Base-by-base conservation (phyloP, 1,284 basidiomycete genomes). In the Cutaneotrichosporon mucoides region DNA sequence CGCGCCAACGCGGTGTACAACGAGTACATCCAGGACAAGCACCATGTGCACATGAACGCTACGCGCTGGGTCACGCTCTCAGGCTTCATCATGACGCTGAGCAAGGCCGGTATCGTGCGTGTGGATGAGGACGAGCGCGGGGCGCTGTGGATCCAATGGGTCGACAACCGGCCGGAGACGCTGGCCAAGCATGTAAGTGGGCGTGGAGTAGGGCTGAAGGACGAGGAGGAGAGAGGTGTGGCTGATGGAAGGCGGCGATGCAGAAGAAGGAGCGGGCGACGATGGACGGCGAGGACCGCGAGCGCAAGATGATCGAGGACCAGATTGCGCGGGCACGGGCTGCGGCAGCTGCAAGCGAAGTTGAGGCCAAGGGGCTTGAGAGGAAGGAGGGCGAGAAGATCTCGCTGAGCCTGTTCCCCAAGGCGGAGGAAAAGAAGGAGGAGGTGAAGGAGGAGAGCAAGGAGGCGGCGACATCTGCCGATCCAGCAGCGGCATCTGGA, bases 91-190 rank as follows among this genome's bases (percentile, higher is more conserved):
- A 93, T 95, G 77, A 86, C 94, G 70, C 83, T 99, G 36, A 94
- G 96, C 3, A 84, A 92, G 48, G 82, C 84, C 6, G 95, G 96
- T 41, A 82, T 97, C 50, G 90, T 88, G 4, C 85, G 89, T 65
- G 96, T 97, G 24, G 95, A 99, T 73, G 95, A 99, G 79, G 96
- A 92, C 52, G 95, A 98, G 79, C 93, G 97, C 79, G 95, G 94
- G 3, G 33, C 45, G 9, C 93, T 92, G 86, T 98, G 92, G 78
- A 84, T 99, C 67, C 86, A 88, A 43, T 99, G 96, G 95, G 89
- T 99, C 61, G 96, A 99, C 77, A 97, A 85, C 75, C 89, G 88
- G 57, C 94, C 96, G 2, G 90, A 92, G 68, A 93, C 96, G 4
- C 82, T 98, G 37, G 90, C 90, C 6, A 89, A 93, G 79, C 88